A percentile compares a stretch with the other conserved stretches of the same genome.
Evolutionary conservation across 345 rosid genomes (phyloP).

Genomic region (Eucalyptus sp.): DNA sequence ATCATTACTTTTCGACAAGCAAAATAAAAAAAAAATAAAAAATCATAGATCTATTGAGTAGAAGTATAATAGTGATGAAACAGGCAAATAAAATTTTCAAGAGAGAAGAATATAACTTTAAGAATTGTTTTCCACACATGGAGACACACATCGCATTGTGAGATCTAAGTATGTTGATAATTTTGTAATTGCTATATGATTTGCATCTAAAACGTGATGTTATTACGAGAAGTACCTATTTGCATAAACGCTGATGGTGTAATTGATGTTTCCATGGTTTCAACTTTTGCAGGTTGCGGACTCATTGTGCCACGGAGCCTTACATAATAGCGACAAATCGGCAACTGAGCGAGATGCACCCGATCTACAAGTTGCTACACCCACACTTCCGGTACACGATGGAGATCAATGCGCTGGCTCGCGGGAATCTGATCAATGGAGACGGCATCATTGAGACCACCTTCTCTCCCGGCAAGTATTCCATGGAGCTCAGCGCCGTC

Average conservation of each 20-base stretch:
- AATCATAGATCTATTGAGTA: background rate
- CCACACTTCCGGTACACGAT: constrained; percentile 81
- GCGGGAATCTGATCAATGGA: constrained; percentile 34
- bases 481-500: constrained; percentile 43
- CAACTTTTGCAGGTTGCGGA: constrained; percentile 37
- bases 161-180: background rate
- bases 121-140: no score
- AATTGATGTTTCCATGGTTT: background rate
- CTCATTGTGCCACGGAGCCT: constrained; percentile 60
- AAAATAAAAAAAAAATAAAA: background rate
- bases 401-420: constrained; percentile 69
- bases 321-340: constrained; percentile 56
- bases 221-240: background rate
- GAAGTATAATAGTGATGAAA: background rate
- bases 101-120: no score
- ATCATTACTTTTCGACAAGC: background rate
- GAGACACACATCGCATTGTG: fast-evolving
- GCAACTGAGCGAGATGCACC: constrained; percentile 67
- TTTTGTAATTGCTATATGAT: background rate
- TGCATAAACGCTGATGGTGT: background rate
- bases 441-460: constrained; percentile 49
- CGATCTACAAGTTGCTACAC: constrained; percentile 39
- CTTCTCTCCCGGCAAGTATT: constrained; percentile 49
- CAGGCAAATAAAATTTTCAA: background rate
- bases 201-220: background rate